Percentiles rank a stretch among this genome's conserved stretches.
These are phyloP conservation scores for Lepiota venenata DNA, from an alignment of 768 basidiomycete genomes.

Conservation along the genomic window DNA sequence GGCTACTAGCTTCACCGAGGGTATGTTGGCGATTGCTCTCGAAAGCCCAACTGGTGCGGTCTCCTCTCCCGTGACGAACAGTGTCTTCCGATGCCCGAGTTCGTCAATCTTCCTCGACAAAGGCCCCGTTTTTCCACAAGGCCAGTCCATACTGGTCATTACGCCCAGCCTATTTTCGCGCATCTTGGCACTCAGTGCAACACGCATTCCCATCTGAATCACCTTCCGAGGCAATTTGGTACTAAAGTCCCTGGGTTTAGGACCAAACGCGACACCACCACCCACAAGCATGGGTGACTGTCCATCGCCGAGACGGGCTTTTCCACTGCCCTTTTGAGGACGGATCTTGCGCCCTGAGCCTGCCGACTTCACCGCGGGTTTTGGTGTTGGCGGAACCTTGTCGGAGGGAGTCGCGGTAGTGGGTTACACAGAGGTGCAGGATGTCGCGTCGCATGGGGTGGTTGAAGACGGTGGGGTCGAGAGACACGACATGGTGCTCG, in stretches of 20 bases:
- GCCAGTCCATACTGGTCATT: constrained; percentile 71
- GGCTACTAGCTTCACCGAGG: constrained; percentile 59
- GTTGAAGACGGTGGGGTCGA: constrained; percentile 81
- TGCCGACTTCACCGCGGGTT: constrained; percentile 83
- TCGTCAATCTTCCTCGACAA: constrained; percentile 59
- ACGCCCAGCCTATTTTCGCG: constrained; percentile 72
- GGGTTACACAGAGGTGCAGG: constrained; percentile 87
- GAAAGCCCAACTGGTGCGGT: constrained; percentile 51
- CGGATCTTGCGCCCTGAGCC: constrained; percentile 89
- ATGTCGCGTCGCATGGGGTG: constrained; percentile 91
- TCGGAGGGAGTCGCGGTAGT: constrained; percentile 85
- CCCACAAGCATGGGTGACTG: constrained; percentile 87
- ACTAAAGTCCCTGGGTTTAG: constrained; percentile 88
- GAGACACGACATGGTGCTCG: constrained; percentile 50
- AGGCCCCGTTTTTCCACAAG: constrained; percentile 65
- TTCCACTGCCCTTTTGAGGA: constrained; percentile 89
- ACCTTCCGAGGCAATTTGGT: constrained; percentile 93
- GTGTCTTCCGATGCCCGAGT: constrained; percentile 67
- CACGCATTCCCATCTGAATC: constrained; percentile 87
- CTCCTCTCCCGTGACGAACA: constrained; percentile 71
- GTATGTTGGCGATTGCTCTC: constrained; percentile 68
- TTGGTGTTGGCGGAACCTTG: constrained; percentile 92
- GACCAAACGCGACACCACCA: constrained; percentile 91
- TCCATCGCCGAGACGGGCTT: constrained; percentile 85
- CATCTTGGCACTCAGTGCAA: constrained; percentile 83